These are phyloP conservation scores for Septoria petroselini DNA, from an alignment of 2,329 filamentous ascomycete species.

Conservation along the genomic window DNA sequence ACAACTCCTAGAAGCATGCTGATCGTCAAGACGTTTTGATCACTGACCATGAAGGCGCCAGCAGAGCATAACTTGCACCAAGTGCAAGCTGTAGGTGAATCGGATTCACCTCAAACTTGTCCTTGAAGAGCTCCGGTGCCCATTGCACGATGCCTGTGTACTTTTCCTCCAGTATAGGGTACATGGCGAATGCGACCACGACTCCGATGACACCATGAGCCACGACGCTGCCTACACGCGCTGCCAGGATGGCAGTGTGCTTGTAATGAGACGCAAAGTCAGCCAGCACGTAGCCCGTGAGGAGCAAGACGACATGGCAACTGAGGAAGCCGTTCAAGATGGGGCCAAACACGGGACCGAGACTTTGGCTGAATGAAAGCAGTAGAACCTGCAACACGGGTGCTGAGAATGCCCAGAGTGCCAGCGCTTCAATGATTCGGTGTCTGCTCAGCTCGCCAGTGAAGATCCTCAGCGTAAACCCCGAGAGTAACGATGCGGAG, in stretches of 20 bases:
- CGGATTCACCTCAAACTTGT: conserved; percentile 40
- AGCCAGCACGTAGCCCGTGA: conserved; percentile 52
- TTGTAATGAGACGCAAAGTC: conserved; percentile 10
- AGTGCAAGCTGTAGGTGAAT: conserved; percentile 69
- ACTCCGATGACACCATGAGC: not conserved
- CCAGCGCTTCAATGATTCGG: not conserved
- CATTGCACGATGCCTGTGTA: conserved; percentile 12
- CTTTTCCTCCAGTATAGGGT: conserved; percentile 6
- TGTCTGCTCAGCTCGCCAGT: not conserved
- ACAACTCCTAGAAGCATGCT: not conserved
- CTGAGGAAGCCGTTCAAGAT: conserved; percentile 70
- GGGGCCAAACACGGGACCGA: conserved; percentile 72
- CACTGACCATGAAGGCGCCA: conserved; percentile 8
- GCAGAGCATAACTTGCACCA: conserved; percentile 54
- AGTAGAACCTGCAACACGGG: conserved; percentile 70
- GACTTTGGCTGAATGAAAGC: conserved; percentile 60
- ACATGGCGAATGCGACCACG: conserved; percentile 10
- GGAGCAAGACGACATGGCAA: conserved; percentile 54
- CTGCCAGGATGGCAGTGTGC: conserved; percentile 4
- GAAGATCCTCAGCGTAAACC: conserved; percentile 40
- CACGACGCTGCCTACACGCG: not conserved
- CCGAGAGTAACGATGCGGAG: conserved; percentile 58
- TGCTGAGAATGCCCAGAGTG: conserved; percentile 71
- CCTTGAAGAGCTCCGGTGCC: conserved; percentile 5
- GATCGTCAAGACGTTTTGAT: not conserved